These are phyloP conservation scores for Puccinia polysora DNA, from an alignment of 1,284 basidiomycete species.

Conservation along the genomic window DNA sequence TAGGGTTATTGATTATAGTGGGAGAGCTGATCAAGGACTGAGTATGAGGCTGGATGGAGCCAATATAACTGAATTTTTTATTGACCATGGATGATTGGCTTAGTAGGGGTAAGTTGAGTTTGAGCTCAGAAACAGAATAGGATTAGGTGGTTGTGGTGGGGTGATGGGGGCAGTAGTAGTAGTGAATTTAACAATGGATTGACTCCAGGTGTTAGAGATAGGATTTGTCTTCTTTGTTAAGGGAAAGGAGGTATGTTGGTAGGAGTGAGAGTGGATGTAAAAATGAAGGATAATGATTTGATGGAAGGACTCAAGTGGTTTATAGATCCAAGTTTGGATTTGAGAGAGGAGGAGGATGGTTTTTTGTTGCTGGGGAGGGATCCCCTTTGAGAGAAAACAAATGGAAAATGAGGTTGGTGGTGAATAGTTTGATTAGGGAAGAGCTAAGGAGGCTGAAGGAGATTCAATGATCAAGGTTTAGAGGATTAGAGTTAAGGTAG, in stretches of 20 bases:
- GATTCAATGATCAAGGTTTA: neutral
- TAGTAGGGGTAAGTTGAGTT: slow-evolving; percentile 14
- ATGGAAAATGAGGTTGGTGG: neutral
- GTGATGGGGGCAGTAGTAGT: too few species aligned
- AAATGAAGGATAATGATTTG: slow-evolving; percentile 2
- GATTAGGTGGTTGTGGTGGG: slow-evolving; percentile 1
- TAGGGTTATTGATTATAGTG: slow-evolving; percentile 6
- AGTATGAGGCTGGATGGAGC: slow-evolving; percentile 14
- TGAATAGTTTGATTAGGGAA: neutral
- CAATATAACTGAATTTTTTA: slow-evolving; percentile 10
- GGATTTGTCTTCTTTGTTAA: neutral
- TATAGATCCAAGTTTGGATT: neutral
- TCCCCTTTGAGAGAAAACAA: neutral
- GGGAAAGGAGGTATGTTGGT: slow-evolving; percentile 13
- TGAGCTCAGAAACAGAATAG: slow-evolving; percentile 17
- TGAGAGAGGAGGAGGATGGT: neutral
- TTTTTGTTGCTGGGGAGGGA: neutral
- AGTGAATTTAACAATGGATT: slow-evolving; percentile 3
- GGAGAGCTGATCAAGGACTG: slow-evolving; percentile 31
- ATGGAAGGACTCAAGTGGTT: neutral
- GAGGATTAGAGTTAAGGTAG: neutral
- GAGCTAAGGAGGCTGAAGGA: slow-evolving; percentile 12
- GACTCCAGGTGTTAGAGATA: slow-evolving; percentile 32
- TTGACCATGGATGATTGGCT: neutral
- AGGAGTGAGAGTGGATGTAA: neutral